phyloP scores from a whole-genome alignment of 2,329 filamentous ascomycete genomes.

The Trichoderma polysporum region DNA sequence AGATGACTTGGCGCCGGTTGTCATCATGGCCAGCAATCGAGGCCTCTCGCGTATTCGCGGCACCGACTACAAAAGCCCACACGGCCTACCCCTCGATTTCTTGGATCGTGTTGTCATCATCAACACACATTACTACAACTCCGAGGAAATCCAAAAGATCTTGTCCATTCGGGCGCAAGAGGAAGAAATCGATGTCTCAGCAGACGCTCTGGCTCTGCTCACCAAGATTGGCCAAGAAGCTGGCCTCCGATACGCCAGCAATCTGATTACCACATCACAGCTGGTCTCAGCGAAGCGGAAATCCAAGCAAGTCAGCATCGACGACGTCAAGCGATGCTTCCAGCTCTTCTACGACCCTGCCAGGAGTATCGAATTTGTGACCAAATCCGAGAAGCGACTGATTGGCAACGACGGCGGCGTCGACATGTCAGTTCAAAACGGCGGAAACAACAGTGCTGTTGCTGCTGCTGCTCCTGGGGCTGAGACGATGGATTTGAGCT shows the following conservation, averaged over 20 bases:
- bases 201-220: constrained; percentile 86
- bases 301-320: constrained; percentile 77
- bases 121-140: constrained; percentile 80
- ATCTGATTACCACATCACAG: constrained; percentile 93
- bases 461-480: constrained; percentile 26
- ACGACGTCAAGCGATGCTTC: constrained; percentile 92
- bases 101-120: constrained; percentile 95
- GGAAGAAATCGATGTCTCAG: constrained; percentile 88
- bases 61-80: constrained; percentile 88
- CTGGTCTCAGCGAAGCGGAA: constrained; percentile 83
- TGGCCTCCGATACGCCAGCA: constrained; percentile 92
- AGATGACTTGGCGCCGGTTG: constrained; percentile 89
- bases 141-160: constrained; percentile 89
- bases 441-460: constrained; percentile 21
- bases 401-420: constrained; percentile 85
- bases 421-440: constrained; percentile 57
- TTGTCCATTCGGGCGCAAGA: constrained; percentile 89
- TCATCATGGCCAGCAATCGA: constrained; percentile 99
- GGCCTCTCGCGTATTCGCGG: constrained; percentile 89
- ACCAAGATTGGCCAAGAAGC: constrained; percentile 95
- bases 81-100: constrained; percentile 93
- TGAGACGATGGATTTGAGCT: constrained; percentile 49
- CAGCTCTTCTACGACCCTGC: constrained; percentile 87
- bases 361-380: constrained; percentile 86
- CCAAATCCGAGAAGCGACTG: constrained; percentile 85